phyloP scores from a whole-genome alignment of 1,139 yeast species.

The Yamadazyma atlantica region DNA sequence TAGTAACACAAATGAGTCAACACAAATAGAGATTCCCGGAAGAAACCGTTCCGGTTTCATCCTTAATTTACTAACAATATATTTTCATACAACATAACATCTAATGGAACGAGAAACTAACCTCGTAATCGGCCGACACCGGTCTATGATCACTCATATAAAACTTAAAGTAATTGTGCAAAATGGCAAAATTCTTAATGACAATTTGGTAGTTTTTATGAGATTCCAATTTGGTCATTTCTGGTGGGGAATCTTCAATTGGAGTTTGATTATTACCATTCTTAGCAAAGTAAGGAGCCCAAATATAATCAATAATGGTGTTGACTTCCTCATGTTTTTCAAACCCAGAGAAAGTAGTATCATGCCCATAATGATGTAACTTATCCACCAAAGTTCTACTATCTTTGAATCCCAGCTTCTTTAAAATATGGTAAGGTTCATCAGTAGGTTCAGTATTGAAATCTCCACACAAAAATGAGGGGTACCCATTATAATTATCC shows the following conservation, averaged over 20 bases:
- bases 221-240: slow-evolving; percentile 10
- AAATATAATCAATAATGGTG: slow-evolving; percentile 47
- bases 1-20: too few species aligned
- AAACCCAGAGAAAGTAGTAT: slow-evolving; percentile 52
- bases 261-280: slow-evolving; percentile 19
- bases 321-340: slow-evolving; percentile 27
- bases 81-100: too few species aligned
- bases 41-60: too few species aligned
- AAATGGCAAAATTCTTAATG: slow-evolving; percentile 39
- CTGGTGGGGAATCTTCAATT: slow-evolving; percentile 6
- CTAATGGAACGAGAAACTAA: slow-evolving; percentile 4
- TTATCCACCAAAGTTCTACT: slow-evolving; percentile 23
- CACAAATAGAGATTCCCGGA: too few species aligned
- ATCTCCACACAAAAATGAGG: slow-evolving; percentile 50
- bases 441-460: slow-evolving; percentile 56
- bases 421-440: slow-evolving; percentile 45
- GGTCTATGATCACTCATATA: slow-evolving; percentile 59
- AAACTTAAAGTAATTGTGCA: slow-evolving; percentile 42
- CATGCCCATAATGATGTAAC: slow-evolving; percentile 40
- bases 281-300: slow-evolving; percentile 38
- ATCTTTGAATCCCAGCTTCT: slow-evolving; percentile 36
- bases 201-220: slow-evolving; percentile 20
- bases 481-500: slow-evolving; percentile 36
- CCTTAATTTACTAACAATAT: too few species aligned
- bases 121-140: slow-evolving; percentile 33